Evolutionary conservation across 1,284 basidiomycete species (phyloP), one percentile per base, ranked within the genome.

Genomic region (Leccinum subrobustum): DNA sequence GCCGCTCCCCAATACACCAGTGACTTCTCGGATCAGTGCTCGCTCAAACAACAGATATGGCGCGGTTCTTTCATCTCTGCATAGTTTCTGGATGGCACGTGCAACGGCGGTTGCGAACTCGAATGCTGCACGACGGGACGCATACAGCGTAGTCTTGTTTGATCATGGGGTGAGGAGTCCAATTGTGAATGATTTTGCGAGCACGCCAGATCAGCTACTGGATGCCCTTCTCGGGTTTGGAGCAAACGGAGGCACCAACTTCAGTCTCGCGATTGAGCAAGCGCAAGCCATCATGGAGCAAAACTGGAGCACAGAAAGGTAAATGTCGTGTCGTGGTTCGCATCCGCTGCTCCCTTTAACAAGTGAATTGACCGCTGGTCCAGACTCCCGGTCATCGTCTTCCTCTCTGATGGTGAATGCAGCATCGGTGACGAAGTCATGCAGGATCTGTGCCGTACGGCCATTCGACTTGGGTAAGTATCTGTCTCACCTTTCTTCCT

Each of bases 351-450:
- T 20, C 11, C n/a, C 23, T n/a, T 20, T 47, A n/a, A 16, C 63
- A 9, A 12, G 1, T 9, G 18, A 37, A 56, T 16, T 37, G 23
- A 7, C 23, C 3, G 8, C 18, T 12, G 57, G 12, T 11, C 16
- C 23, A 87, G 86, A 59, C 69, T 75, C 0, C 86, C 86, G 0
- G 79, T 88, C n/a, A 72, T 87, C n/a, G 79, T 88, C 31, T 87
- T 87, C 69, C 74, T 88, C 16, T 87, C 86, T 0, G 85, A 86
- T 60, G 86, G 86, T 0, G 80, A 84, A 70, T 80, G 80, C 58
- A 33, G 52, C 1, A 74, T 82, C 18, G 59, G 59, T 0, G 82
- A 86, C 56, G 23, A 68, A 0, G 69, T 70, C 0, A 72, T 85
- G 58, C 79, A 81, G 25, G 76, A 79, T 61, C 55, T 87, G 2